Evolutionary conservation across 495 filamentous ascomycete genomes (phyloP), one percentile per base, ranked within the genome.

Genomic region (Penicillium bialowiezense): DNA sequence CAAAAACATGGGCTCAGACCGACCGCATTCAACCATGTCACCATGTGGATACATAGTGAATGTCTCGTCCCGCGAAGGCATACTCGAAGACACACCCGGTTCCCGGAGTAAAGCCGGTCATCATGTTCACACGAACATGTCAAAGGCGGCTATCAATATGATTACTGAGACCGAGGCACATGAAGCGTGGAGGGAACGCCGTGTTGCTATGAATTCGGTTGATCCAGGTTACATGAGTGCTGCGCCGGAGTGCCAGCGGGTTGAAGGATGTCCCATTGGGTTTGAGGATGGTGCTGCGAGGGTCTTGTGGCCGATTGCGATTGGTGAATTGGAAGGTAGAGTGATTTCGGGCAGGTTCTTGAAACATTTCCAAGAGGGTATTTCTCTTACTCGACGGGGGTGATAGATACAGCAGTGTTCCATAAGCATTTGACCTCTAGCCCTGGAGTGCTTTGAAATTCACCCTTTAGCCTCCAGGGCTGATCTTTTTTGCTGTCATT

Each of bases 111-210:
- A 74, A 55, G 54, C 51, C 3, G 73, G 73, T 0, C 51, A 61
- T 23, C 72, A 77, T 28, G 71, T 74, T 6, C 73, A 76, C 54
- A 77, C 72, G 1, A 76, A 76, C 53, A 72, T 76, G 68, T 67
- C 71, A n/a, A 76, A 78, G 44, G 74, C 74, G 7, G 75, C 72
- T 2, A 58, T 77, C 20, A 76, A 76, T 52, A 77, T 77, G 72
- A 67, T 76, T 31, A 75, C 73, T 5, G 68, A 71, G 41, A 73
- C 71, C 2, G 70, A 74, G 43, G 65, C 64, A 7, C 45, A 37
- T 1, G 14, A 44, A 12, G 65, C 67, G 3, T 78, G 74, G 75
- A 46, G 52, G 14, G 15, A 3, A 10, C 52, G 59, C 7, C 49
- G 60, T 4, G 67, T 75, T 3, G 71, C 72, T 7, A 74, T 78